Conservation (phyloP, 495 filamentous ascomycete species). For the Tuber umbilicatum region DNA sequence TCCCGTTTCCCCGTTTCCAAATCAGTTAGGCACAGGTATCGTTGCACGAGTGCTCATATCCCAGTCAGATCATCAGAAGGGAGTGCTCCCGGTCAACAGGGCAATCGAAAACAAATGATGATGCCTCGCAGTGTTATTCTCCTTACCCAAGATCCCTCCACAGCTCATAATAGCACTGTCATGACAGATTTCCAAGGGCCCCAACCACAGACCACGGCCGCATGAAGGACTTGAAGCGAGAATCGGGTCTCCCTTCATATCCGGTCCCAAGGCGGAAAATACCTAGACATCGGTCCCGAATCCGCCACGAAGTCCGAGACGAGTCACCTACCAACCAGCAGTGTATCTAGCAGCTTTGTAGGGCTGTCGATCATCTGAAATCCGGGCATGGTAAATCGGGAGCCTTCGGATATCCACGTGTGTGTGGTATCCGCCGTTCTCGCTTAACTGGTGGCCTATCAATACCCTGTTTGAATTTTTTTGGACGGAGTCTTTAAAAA, state of each 20-base stretch:
- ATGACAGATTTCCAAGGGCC: background rate
- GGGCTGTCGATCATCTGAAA: background rate
- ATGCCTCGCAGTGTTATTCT: background rate
- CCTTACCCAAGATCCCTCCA: background rate
- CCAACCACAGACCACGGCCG: background rate
- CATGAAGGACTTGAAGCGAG: background rate
- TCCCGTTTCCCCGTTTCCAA: background rate
- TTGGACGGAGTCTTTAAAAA: background rate
- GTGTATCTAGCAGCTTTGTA: background rate
- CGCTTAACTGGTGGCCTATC: background rate
- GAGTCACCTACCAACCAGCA: background rate
- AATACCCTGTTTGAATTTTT: background rate
- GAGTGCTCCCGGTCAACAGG: background rate
- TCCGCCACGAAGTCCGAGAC: background rate
- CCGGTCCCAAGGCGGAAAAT: background rate
- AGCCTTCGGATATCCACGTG: background rate
- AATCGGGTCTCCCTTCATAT: background rate
- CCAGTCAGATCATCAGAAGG: background rate
- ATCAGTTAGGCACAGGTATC: background rate
- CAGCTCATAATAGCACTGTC: background rate
- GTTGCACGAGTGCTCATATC: background rate
- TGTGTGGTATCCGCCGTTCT: background rate
- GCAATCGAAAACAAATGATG: background rate
- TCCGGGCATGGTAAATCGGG: background rate
- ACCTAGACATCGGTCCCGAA: background rate